Conservation (phyloP, 495 filamentous ascomycete genomes). For the Aspergillus bertholletiae region DNA sequence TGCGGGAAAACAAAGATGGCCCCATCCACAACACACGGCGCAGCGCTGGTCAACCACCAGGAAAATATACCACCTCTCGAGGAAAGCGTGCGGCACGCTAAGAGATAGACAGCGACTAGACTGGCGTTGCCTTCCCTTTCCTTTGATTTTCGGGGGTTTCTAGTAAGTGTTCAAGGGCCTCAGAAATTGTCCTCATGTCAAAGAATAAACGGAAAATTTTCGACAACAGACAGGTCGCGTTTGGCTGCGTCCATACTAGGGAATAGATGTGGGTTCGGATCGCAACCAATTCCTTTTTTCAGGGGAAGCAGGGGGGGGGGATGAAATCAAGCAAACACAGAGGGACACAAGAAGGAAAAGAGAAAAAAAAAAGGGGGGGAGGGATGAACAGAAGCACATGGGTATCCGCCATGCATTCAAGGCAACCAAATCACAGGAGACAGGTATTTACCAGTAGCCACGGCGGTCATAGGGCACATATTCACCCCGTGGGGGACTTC, state of each 20-base stretch:
- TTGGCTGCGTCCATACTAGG: constrained; percentile 7
- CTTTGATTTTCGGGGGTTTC: neutral
- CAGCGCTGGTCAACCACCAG: neutral
- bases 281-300: constrained; percentile 2
- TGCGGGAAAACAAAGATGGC: neutral
- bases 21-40: neutral
- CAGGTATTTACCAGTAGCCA: constrained; percentile 40
- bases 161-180: neutral
- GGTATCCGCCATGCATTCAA: constrained; percentile 26
- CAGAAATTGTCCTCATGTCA: constrained; percentile 10
- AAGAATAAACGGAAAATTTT: constrained; percentile 2
- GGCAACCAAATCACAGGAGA: constrained; percentile 8
- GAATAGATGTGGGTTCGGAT: neutral
- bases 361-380: constrained; percentile 1
- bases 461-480: constrained; percentile 45
- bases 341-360: no score
- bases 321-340: constrained; percentile 5
- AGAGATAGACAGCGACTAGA: neutral
- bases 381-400: constrained; percentile 12
- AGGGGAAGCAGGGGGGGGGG: neutral
- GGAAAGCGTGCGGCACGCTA: neutral
- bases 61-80: neutral
- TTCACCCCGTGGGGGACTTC: constrained; percentile 39
- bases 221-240: constrained; percentile 2
- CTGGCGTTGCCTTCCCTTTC: neutral